These are phyloP conservation scores for Phytophthora ramorum DNA, from an alignment of 352 stramenopile species.

Conservation along the genomic window DNA sequence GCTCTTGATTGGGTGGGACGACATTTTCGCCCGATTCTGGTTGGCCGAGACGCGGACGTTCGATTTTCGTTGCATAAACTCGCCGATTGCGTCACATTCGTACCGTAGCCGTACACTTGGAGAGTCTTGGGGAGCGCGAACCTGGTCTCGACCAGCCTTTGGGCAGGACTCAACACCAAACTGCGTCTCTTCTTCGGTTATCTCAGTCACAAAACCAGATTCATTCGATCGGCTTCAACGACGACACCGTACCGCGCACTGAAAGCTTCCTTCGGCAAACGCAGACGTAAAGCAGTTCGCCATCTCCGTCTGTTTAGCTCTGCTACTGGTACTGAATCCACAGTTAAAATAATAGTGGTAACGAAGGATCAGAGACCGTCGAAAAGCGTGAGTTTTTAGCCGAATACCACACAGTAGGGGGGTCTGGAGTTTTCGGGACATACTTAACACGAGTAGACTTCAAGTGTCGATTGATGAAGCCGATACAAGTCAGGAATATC, in stretches of 20 bases:
- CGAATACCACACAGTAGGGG: too few species aligned
- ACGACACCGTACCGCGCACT: slow-evolving; percentile 9
- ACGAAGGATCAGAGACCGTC: too few species aligned
- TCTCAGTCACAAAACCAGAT: slow-evolving; percentile 16
- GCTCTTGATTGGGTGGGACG: background rate
- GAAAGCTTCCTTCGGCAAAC: slow-evolving; percentile 3
- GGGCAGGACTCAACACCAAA: slow-evolving; percentile 29
- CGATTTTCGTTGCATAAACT: slow-evolving; percentile 31
- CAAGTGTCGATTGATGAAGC: background rate
- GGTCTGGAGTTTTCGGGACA: too few species aligned
- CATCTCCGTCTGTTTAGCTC: too few species aligned
- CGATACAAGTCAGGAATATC: background rate
- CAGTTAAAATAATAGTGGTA: too few species aligned
- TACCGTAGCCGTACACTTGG: slow-evolving; percentile 8
- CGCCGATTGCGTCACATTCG: slow-evolving; percentile 4
- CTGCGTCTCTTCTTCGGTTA: slow-evolving; percentile 15
- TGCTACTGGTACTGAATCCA: too few species aligned
- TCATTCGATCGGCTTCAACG: slow-evolving; percentile 12
- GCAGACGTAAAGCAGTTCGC: background rate
- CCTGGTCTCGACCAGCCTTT: slow-evolving; percentile 26
- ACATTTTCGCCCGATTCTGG: background rate
- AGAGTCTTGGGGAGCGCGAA: background rate
- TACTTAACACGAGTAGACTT: too few species aligned
- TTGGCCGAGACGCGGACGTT: slow-evolving; percentile 3
- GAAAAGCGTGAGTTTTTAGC: too few species aligned